Conservation (phyloP, 495 filamentous ascomycete genomes). For the Daldinia loculata region DNA sequence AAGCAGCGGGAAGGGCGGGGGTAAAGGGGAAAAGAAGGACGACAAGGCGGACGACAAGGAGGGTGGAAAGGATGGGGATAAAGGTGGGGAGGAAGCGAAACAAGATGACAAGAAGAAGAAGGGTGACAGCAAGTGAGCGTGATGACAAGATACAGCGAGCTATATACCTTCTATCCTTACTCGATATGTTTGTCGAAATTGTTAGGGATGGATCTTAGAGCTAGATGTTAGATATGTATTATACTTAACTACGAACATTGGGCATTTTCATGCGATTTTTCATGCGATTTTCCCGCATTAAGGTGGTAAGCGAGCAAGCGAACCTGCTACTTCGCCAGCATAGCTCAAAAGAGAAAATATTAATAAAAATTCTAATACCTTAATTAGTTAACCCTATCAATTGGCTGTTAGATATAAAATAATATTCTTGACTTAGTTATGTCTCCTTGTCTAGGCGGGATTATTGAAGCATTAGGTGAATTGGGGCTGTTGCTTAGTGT, state of each 20-base stretch:
- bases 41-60: neutral
- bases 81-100: neutral
- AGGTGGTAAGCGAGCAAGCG: neutral
- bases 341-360: too few species aligned
- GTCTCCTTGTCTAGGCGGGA: too few species aligned
- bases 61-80: conserved; percentile 14
- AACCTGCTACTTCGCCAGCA: neutral
- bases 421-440: too few species aligned
- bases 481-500: too few species aligned
- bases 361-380: too few species aligned
- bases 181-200: neutral
- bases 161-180: neutral
- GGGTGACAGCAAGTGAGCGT: neutral
- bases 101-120: neutral
- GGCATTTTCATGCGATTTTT: neutral
- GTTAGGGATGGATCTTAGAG: neutral
- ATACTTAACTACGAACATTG: neutral
- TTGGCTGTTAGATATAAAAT: too few species aligned
- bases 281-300: neutral
- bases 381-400: too few species aligned
- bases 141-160: neutral
- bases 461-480: too few species aligned
- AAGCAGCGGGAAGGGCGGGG: conserved; percentile 3
- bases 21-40: conserved; percentile 11
- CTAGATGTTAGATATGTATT: neutral